phyloP scores from a whole-genome alignment of 2,329 filamentous ascomycete species.

The Bipolaris cookei region DNA sequence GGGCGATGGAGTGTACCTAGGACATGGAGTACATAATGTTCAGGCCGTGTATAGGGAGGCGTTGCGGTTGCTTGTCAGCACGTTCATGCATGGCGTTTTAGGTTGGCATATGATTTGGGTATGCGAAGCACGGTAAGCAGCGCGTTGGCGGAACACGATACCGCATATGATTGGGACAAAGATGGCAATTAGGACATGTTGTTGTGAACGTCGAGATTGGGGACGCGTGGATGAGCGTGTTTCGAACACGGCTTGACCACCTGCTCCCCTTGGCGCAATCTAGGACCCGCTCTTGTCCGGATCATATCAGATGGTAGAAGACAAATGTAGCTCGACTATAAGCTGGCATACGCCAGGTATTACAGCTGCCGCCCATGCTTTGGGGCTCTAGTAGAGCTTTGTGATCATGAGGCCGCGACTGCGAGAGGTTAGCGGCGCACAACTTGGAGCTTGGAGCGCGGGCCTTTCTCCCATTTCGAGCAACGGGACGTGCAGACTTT shows the following conservation, averaged over 20 bases:
- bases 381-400: not conserved
- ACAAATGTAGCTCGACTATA: not conserved
- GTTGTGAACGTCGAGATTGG: slow-evolving; percentile 4
- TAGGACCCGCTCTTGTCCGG: not conserved
- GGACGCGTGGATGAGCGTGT: slow-evolving; percentile 3
- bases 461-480: not conserved
- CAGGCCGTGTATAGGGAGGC: slow-evolving; percentile 28
- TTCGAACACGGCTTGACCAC: slow-evolving; percentile 14
- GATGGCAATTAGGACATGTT: not conserved
- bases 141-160: slow-evolving; percentile 1
- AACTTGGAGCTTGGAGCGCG: not conserved
- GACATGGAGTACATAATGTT: slow-evolving; percentile 4
- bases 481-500: not conserved
- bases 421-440: not conserved
- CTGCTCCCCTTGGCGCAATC: not conserved
- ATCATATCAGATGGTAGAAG: not conserved
- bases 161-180: not conserved
- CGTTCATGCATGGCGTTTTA: slow-evolving; percentile 37
- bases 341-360: not conserved
- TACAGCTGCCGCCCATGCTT: not conserved
- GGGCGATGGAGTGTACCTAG: slow-evolving; percentile 5
- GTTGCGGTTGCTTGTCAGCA: slow-evolving; percentile 31
- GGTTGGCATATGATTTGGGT: slow-evolving; percentile 24
- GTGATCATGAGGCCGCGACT: not conserved
- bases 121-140: slow-evolving; percentile 10